Evolutionary conservation across 1,284 basidiomycete species (phyloP).

Genomic region (Rhodotorula sp.): DNA sequence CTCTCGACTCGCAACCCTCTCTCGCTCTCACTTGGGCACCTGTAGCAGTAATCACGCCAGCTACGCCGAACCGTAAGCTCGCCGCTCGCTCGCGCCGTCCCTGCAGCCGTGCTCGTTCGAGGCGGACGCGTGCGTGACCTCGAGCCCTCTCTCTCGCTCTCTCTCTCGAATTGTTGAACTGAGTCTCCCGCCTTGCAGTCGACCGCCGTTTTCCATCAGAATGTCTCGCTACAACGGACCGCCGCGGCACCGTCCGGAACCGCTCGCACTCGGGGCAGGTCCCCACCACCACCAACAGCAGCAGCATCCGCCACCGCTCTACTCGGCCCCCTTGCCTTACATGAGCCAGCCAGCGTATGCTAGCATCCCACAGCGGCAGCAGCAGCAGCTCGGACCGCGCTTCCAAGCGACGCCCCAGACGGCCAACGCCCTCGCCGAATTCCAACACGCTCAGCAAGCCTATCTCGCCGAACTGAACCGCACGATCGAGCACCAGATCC

Average conservation of each 20-base stretch:
- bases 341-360: not conserved
- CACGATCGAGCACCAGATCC: constrained; percentile 21
- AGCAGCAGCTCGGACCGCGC: not conserved
- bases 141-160: not conserved
- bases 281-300: not conserved
- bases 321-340: not conserved
- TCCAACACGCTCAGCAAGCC: constrained; percentile 22
- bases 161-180: not conserved
- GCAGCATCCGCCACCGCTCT: not conserved
- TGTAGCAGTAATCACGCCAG: no score
- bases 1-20: no score
- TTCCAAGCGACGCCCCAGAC: constrained; percentile 1
- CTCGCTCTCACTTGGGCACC: no score
- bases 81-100: no score
- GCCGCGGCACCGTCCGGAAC: not conserved
- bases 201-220: not conserved
- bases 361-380: not conserved
- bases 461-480: constrained; percentile 24
- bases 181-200: not conserved
- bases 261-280: constrained; percentile 1
- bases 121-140: not conserved
- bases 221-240: constrained; percentile 3
- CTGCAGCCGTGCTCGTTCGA: not conserved
- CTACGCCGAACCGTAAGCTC: no score
- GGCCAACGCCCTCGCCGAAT: constrained; percentile 11